Conservation (phyloP, 169 alveolate species). For the Cyclospora cayetanensis region DNA sequence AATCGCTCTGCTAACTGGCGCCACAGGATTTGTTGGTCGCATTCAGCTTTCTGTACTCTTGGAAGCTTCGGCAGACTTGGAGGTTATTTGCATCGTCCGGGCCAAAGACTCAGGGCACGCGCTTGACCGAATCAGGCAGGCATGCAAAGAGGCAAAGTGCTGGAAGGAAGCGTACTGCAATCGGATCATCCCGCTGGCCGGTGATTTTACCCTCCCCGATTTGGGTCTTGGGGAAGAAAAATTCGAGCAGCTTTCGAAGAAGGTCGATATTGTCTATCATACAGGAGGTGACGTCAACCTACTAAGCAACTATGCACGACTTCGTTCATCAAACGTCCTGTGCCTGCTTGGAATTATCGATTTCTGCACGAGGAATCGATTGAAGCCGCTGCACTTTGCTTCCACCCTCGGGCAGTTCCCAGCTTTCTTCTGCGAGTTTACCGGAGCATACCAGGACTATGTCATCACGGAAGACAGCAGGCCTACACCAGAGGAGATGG, state of each 20-base stretch:
- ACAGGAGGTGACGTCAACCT: conserved; percentile 83
- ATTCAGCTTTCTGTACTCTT: conserved; percentile 74
- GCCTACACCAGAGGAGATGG: conserved; percentile 78
- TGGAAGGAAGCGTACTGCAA: conserved; percentile 75
- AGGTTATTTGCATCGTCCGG: conserved; percentile 78
- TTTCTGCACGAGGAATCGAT: conserved; percentile 73
- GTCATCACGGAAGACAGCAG: conserved; percentile 74
- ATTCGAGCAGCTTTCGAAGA: conserved; percentile 71
- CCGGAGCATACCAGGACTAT: conserved; percentile 72
- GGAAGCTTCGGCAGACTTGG: conserved; percentile 53
- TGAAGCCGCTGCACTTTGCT: conserved; percentile 78
- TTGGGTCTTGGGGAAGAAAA: conserved; percentile 77
- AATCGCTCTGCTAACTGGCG: conserved; percentile 79
- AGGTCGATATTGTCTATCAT: conserved; percentile 79
- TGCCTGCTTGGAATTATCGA: conserved; percentile 72
- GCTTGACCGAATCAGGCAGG: conserved; percentile 75
- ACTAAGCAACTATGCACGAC: conserved; percentile 77
- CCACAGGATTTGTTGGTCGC: conserved; percentile 82
- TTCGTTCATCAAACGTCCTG: conserved; percentile 78
- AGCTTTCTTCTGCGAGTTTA: conserved; percentile 78
- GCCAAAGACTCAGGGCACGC: conserved; percentile 75
- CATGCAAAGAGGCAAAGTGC: conserved; percentile 79
- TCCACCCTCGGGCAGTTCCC: conserved; percentile 83
- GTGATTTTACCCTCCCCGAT: conserved; percentile 76
- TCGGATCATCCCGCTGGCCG: conserved; percentile 75